These are phyloP conservation scores for Apiospora koreana DNA, from an alignment of 2,329 filamentous ascomycete genomes.

Conservation along the genomic window DNA sequence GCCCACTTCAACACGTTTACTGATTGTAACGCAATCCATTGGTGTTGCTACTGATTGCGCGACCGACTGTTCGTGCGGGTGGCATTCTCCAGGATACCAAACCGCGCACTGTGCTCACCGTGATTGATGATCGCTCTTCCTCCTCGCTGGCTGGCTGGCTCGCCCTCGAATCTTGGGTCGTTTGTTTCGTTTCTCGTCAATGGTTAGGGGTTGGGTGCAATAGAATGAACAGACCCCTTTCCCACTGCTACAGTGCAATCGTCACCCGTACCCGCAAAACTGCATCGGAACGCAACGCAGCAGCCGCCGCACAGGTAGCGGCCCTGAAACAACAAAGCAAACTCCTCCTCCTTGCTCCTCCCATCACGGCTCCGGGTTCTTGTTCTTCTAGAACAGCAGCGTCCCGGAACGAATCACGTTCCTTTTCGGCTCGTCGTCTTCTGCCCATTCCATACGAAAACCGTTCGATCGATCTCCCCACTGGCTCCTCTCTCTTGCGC, in stretches of 20 bases:
- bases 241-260: not conserved
- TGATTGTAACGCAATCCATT: not conserved
- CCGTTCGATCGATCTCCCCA: not conserved
- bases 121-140: too few species aligned
- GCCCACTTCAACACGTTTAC: not conserved
- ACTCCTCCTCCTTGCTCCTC: not conserved
- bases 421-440: not conserved
- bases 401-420: not conserved
- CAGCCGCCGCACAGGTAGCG: not conserved
- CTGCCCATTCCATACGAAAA: not conserved
- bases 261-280: not conserved
- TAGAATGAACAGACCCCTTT: not conserved
- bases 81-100: not conserved
- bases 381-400: conserved; percentile 3
- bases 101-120: too few species aligned
- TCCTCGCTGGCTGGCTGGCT: too few species aligned
- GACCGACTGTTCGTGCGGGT: not conserved
- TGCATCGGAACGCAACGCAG: not conserved
- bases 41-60: not conserved
- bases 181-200: too few species aligned
- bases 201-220: too few species aligned
- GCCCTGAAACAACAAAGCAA: not conserved
- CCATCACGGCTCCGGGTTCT: too few species aligned
- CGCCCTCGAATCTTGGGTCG: too few species aligned
- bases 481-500: not conserved